Base-by-base conservation (phyloP, 148 eudicot genomes). In the Silene latifolia region DNA sequence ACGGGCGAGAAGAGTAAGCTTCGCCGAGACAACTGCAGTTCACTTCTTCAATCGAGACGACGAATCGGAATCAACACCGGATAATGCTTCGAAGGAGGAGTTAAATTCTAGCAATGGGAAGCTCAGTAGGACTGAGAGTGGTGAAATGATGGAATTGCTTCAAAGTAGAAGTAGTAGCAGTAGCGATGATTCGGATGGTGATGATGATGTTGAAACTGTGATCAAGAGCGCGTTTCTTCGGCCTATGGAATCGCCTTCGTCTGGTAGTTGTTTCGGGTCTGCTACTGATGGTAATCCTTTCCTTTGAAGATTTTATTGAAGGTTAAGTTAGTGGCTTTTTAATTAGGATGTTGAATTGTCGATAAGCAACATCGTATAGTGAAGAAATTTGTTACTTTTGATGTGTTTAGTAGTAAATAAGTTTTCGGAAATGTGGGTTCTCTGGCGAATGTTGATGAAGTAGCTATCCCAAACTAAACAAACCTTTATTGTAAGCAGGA, bases 11-110 rank as follows among this genome's bases (percentile, higher is more conserved):
- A 83, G 98, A 24, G 98, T 94, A 57, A 94, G 98, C 86, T 94
- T 94, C 73, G 97, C 98, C 0, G 98, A 94, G 82, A 91, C 84
- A 73, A 94, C 98, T 0, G 90, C 97, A 6, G 78, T 94, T 25
- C 96, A 88, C 80, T 74, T 89, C 67, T 94, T 88, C 87, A 87
- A 83, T 74, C 78, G 93, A 1, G 98, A 91, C 63, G 98, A 94
- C 0, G 93, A 86, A 7, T 69, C 75, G 63, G 91, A 84, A 61
- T 83, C 90, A 15, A 89, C 93, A 17, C 79, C 84, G 12, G 83
- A 81, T 1, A 81, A 81, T 3, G 60, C 73, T 0, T 58, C 35
- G 10, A 63, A 63, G 3, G 5, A 24, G 24, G 63, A 18, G 76
- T 79, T 23, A 11, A 69, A 46, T 32, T 76, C 67, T 8, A 70